Evolutionary conservation across 768 basidiomycete genomes (phyloP).

Genomic region (Hydnomerulius pinastri): DNA sequence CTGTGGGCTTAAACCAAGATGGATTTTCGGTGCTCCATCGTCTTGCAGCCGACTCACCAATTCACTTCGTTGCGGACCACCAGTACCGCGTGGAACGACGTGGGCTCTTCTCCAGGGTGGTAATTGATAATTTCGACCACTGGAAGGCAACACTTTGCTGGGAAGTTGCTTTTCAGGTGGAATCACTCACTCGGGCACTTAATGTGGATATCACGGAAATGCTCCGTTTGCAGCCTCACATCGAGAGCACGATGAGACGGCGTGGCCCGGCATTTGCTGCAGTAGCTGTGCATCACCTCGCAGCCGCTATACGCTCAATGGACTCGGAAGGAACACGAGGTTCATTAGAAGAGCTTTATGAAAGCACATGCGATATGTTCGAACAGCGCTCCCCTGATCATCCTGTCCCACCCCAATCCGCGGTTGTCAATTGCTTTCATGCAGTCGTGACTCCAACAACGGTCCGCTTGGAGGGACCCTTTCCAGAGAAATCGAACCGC

Average conservation of each 20-base stretch:
- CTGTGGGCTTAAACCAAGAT: background rate
- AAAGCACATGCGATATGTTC: no score
- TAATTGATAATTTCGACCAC: constrained; percentile 31
- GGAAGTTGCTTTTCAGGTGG: constrained; percentile 63
- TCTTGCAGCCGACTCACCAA: background rate
- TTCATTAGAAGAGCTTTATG: background rate
- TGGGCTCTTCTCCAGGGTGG: constrained; percentile 43
- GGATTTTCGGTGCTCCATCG: background rate
- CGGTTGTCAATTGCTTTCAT: constrained; percentile 44
- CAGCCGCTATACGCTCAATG: background rate
- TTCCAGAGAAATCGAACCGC: constrained; percentile 60
- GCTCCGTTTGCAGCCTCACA: constrained; percentile 17
- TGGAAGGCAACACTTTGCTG: constrained; percentile 44
- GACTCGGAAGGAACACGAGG: background rate
- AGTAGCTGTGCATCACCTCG: background rate
- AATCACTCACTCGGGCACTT: constrained; percentile 39
- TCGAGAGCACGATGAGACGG: background rate
- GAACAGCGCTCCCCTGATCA: no score
- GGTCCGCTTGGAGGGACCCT: constrained; percentile 53
- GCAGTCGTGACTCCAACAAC: constrained; percentile 57
- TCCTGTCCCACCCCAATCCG: no score
- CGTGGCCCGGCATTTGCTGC: background rate
- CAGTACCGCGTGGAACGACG: constrained; percentile 43
- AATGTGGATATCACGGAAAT: constrained; percentile 55
- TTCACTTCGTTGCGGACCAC: constrained; percentile 17